These are phyloP conservation scores for Persicaria maculosa DNA, from an alignment of 148 eudicot species.

Conservation along the genomic window DNA sequence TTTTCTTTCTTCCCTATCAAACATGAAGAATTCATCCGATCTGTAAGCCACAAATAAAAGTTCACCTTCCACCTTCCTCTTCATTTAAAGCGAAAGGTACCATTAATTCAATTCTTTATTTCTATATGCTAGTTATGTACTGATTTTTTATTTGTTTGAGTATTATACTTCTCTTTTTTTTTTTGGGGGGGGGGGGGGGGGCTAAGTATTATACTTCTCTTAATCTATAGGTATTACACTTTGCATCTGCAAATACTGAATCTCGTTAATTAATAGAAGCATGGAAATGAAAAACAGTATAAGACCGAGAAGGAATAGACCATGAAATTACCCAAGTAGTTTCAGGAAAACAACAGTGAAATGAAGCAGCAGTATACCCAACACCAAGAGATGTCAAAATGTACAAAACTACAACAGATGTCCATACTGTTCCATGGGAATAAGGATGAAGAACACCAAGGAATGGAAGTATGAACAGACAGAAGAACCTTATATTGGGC, in stretches of 20 bases:
- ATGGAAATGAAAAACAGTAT: background rate
- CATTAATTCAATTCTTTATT: no score
- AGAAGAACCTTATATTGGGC: conserved; percentile 52
- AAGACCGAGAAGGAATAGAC: background rate
- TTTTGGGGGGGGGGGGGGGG: no score
- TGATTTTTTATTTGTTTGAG: no score
- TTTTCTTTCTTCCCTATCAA: no score
- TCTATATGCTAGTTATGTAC: no score
- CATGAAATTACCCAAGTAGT: conserved; percentile 52
- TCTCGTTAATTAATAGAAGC: background rate
- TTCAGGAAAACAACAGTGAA: conserved; percentile 53
- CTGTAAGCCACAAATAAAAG: no score
- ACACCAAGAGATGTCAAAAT: conserved; percentile 50
- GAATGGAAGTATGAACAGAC: conserved; percentile 45
- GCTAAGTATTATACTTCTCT: no score
- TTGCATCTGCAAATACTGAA: conserved; percentile 42
- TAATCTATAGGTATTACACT: no score
- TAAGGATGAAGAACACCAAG: conserved; percentile 55
- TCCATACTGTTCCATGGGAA: conserved; percentile 50
- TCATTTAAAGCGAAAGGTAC: no score
- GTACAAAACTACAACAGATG: conserved; percentile 45
- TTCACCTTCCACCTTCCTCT: no score
- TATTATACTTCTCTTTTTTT: no score
- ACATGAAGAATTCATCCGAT: no score
- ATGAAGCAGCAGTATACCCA: conserved; percentile 69